These are phyloP conservation scores for Populus pruinosa DNA, from an alignment of 345 rosid species.

Conservation along the genomic window DNA sequence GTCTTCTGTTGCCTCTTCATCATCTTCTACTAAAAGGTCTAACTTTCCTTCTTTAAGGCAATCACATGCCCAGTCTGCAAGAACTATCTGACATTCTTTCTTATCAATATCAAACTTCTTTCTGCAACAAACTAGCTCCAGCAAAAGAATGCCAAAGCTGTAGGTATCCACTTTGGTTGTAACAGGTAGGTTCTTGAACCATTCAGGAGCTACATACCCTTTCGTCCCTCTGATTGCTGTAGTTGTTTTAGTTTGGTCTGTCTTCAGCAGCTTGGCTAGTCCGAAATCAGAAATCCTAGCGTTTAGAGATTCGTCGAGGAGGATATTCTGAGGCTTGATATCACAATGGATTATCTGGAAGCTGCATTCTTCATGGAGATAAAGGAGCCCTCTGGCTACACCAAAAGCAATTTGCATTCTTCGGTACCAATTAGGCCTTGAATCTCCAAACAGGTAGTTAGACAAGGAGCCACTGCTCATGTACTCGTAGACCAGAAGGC, in stretches of 20 bases:
- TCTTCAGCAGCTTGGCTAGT: slow-evolving; percentile 33
- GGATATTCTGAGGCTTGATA: slow-evolving; percentile 44
- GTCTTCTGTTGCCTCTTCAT: slow-evolving; percentile 17
- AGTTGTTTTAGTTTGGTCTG: slow-evolving; percentile 23
- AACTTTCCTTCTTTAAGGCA: slow-evolving; percentile 14
- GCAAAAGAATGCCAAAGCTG: slow-evolving; percentile 24
- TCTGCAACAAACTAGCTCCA: slow-evolving; percentile 6
- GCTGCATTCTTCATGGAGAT: slow-evolving; percentile 40
- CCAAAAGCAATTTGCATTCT: slow-evolving; percentile 31
- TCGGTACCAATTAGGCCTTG: slow-evolving; percentile 24
- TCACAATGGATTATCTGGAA: slow-evolving; percentile 41
- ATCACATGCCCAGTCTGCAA: slow-evolving; percentile 15
- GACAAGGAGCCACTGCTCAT: slow-evolving; percentile 33
- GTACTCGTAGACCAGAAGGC: slow-evolving; percentile 35
- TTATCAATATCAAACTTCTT: not conserved
- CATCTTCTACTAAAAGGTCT: slow-evolving; percentile 8
- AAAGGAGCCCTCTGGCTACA: slow-evolving; percentile 34
- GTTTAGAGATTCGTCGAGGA: slow-evolving; percentile 16
- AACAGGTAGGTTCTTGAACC: slow-evolving; percentile 40
- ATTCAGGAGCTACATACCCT: slow-evolving; percentile 44
- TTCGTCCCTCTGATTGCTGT: slow-evolving; percentile 38
- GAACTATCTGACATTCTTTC: not conserved
- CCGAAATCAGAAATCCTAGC: slow-evolving; percentile 40
- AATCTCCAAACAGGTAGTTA: slow-evolving; percentile 20
- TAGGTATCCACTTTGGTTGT: slow-evolving; percentile 45